These are phyloP conservation scores for Suillus discolor DNA, from an alignment of 768 basidiomycete species.

Conservation along the genomic window DNA sequence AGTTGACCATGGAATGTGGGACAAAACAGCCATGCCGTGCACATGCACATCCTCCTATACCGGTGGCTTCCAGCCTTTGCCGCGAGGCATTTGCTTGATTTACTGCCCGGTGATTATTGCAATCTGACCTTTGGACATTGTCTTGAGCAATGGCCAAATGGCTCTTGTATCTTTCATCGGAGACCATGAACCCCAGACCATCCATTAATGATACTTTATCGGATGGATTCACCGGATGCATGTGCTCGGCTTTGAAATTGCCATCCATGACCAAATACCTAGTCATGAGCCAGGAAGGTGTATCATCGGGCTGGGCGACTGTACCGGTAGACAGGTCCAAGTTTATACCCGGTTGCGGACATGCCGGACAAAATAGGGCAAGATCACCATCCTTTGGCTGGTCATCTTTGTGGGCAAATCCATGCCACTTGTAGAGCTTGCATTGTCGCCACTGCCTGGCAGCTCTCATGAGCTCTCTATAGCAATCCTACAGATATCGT, in stretches of 20 bases:
- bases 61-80: slow-evolving; percentile 25
- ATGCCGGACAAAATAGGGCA: slow-evolving; percentile 1
- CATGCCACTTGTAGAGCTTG: slow-evolving; percentile 21
- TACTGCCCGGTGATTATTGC: too few species aligned
- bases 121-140: too few species aligned
- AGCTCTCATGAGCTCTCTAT: slow-evolving; percentile 19
- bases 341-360: background rate
- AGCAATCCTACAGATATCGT: slow-evolving; percentile 12
- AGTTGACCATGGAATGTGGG: slow-evolving; percentile 32
- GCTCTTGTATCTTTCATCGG: too few species aligned
- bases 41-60: slow-evolving; percentile 35
- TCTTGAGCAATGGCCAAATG: too few species aligned
- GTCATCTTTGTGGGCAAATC: slow-evolving; percentile 6
- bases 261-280: background rate
- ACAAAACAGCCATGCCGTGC: slow-evolving; percentile 34
- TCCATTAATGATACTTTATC: background rate
- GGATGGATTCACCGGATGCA: background rate
- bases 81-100: slow-evolving; percentile 3
- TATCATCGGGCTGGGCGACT: background rate
- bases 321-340: background rate
- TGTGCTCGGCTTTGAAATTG: background rate
- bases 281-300: background rate
- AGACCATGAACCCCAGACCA: background rate
- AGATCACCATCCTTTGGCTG: background rate
- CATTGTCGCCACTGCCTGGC: slow-evolving; percentile 19